Evolutionary conservation across 768 basidiomycete genomes (phyloP), one percentile per base, ranked within the genome.

Genomic region (Tephrocybe rancida): DNA sequence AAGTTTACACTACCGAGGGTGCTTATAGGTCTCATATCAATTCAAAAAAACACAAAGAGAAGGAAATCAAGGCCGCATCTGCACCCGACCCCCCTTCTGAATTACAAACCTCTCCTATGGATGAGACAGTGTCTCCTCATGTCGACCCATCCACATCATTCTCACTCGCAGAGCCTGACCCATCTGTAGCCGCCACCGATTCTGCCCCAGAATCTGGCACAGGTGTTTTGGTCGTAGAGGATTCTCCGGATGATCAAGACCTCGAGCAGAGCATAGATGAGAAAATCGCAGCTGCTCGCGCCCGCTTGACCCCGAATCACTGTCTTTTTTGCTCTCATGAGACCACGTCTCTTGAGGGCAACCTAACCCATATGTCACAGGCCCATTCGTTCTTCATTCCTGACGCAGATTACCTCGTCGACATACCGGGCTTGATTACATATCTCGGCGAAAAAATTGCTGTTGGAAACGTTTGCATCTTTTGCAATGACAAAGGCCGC

Each of bases 311-410:
- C 3, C 70, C 83, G 10, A 71, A 77, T 30, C 74, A 86, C 43
- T 99, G 96, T 67, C 87, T 99, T 50, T 99, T 98, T 78, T 99
- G 97, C 73, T 52, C 82, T 5, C 59, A 74, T 26, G 66, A 75
- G 14, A 73, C 78, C 18, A 26, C 74, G 0, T 75, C 83, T 9
- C 70, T 92, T 29, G 76, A 85, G 16, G 82, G 77, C 4, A 93
- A 87, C 62, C 79, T 95, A 35, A 71, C 79, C 1, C 97, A 99
- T 77, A 99, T 99, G 97, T 85, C 89, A 35, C 66, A 70, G 45
- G 69, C 69, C 0, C 97, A 99, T 71, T 94, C 94, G 8, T 98
- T 98, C 80, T 97, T 96, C 77, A 79, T 99, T 57, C 97, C 97
- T 41, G 95, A 98, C 62, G 85, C 86, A 37, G 92, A 97, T 44